Evolutionary conservation across 352 stramenopile genomes (phyloP).

Genomic region (Pythium vanterpoolii): DNA sequence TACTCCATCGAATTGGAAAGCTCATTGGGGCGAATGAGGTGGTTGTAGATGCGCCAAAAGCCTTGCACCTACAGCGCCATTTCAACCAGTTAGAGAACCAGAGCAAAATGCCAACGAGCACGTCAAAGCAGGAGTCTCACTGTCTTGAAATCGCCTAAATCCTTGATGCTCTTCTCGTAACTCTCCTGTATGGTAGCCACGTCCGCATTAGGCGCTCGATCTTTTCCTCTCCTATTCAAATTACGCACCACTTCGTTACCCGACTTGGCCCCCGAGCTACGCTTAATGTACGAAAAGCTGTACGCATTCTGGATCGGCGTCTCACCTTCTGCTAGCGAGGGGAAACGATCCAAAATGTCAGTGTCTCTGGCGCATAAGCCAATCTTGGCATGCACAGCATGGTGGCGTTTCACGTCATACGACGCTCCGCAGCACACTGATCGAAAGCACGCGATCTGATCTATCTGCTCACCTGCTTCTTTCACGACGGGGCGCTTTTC

Average conservation of each 20-base stretch:
- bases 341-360: background rate
- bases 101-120: background rate
- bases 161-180: slow-evolving; percentile 95
- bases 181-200: slow-evolving; percentile 51
- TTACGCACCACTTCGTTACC: slow-evolving; percentile 41
- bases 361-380: background rate
- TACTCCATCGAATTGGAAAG: slow-evolving; percentile 90
- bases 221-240: background rate
- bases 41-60: slow-evolving; percentile 94
- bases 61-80: slow-evolving; percentile 73
- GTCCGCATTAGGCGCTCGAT: background rate
- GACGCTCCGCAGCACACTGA: background rate
- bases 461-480: slow-evolving; percentile 24
- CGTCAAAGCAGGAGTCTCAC: slow-evolving; percentile 21
- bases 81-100: background rate
- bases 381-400: background rate
- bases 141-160: slow-evolving; percentile 90
- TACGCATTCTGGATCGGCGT: slow-evolving; percentile 87
- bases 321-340: slow-evolving; percentile 31
- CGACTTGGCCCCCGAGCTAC: slow-evolving; percentile 74
- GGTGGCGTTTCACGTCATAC: background rate
- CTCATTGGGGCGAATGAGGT: slow-evolving; percentile 90
- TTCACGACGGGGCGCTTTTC: slow-evolving; percentile 42
- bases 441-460: background rate
- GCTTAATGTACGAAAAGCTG: slow-evolving; percentile 90